These are phyloP conservation scores for Wickerhamiella occidentalis DNA, from an alignment of 805 yeast species.

Conservation along the genomic window DNA sequence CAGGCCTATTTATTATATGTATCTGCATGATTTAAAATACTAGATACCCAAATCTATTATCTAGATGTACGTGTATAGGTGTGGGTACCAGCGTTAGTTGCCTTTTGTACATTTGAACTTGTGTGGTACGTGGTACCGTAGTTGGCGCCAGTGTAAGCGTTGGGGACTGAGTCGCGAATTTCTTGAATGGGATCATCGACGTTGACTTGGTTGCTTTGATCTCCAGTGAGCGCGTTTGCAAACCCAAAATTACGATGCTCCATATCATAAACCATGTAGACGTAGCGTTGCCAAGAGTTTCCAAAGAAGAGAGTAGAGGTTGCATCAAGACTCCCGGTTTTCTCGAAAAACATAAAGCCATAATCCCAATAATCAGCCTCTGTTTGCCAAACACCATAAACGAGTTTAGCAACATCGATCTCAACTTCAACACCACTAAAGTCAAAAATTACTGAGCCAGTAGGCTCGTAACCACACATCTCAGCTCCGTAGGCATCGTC, in stretches of 20 bases:
- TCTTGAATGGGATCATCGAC: neutral
- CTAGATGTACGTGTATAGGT: neutral
- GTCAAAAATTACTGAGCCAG: neutral
- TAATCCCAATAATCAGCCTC: neutral
- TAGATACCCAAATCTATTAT: neutral
- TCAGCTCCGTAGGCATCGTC: neutral
- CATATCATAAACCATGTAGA: constrained; percentile 54
- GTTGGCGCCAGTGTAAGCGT: neutral
- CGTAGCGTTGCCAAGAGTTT: constrained; percentile 48
- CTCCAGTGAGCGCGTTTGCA: constrained; percentile 34
- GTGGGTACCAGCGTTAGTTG: neutral
- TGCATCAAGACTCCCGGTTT: neutral
- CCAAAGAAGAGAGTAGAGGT: constrained; percentile 32
- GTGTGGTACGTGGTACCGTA: neutral
- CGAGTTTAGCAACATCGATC: neutral
- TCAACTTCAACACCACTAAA: constrained; percentile 1
- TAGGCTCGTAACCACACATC: neutral
- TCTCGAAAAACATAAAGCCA: neutral
- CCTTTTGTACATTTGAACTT: neutral
- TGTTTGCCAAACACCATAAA: neutral
- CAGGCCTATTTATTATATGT: neutral
- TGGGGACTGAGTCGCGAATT: neutral
- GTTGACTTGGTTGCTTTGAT: constrained; percentile 4
- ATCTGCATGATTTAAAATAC: too few relatives aligned
- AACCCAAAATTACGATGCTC: constrained; percentile 44